These are phyloP conservation scores for Pyrus betulifolia DNA, from an alignment of 306 rosid species.

Conservation along the genomic window DNA sequence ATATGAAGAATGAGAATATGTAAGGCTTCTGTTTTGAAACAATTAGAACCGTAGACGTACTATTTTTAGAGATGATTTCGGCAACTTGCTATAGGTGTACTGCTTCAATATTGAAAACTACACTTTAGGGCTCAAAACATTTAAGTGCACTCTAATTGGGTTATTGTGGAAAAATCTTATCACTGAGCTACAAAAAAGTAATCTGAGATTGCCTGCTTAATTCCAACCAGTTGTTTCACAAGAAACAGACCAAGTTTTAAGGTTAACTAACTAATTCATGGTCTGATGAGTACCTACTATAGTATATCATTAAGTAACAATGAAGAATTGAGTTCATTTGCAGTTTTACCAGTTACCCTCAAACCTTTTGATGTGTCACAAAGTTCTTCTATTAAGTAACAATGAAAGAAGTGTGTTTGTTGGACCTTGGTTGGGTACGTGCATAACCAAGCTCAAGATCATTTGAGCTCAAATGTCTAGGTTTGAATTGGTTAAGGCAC, in stretches of 20 bases:
- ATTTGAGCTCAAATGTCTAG: too few relatives aligned
- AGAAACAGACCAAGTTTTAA: not conserved
- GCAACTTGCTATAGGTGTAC: not conserved
- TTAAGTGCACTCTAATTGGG: not conserved
- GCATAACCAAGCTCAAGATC: not conserved
- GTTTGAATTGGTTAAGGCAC: too few relatives aligned
- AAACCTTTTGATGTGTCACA: not conserved
- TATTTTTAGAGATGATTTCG: not conserved
- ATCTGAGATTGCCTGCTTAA: not conserved
- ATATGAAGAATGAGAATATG: not conserved
- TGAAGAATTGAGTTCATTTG: too few relatives aligned
- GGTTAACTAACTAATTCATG: not conserved
- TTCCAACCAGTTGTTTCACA: not conserved
- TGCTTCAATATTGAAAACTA: not conserved
- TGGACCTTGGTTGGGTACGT: not conserved
- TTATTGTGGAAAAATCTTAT: not conserved
- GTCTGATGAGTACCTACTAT: not conserved
- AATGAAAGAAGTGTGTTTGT: too few relatives aligned
- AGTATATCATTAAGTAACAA: too few relatives aligned
- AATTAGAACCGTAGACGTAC: not conserved
- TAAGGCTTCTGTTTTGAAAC: not conserved
- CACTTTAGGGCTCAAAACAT: not conserved
- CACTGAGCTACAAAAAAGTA: not conserved
- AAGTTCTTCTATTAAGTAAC: not conserved
- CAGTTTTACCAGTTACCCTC: too few relatives aligned